These are phyloP conservation scores for Physcomitrium patens DNA, from an alignment of 225 moss, liverwort and hornwort species.

Conservation along the genomic window DNA sequence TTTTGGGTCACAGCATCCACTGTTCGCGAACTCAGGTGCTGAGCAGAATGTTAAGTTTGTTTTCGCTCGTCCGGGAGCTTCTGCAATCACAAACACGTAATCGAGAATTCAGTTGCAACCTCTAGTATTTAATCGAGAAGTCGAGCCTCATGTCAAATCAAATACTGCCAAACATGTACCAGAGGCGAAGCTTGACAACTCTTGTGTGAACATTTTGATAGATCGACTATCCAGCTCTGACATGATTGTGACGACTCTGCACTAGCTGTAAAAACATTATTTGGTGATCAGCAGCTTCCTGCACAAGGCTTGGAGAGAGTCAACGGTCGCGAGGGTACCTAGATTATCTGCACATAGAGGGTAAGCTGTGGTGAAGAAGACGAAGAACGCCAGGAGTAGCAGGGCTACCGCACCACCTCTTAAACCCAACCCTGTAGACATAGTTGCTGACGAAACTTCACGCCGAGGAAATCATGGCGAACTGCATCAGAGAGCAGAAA, in stretches of 20 bases:
- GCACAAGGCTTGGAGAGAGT: neutral
- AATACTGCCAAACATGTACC: no score
- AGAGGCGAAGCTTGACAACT: no score
- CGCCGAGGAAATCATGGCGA: slow-evolving; percentile 30
- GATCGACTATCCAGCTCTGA: neutral
- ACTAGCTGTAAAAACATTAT: no score
- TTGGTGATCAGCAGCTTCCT: neutral
- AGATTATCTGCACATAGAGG: slow-evolving; percentile 53
- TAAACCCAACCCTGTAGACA: slow-evolving; percentile 31
- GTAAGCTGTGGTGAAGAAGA: slow-evolving; percentile 44
- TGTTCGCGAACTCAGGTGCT: slow-evolving; percentile 51
- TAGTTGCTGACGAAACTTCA: slow-evolving; percentile 10
- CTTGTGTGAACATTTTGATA: neutral
- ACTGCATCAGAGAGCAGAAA: slow-evolving; percentile 16
- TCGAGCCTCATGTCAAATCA: no score
- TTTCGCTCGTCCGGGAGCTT: slow-evolving; percentile 53
- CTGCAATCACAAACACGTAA: slow-evolving; percentile 44
- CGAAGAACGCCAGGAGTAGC: slow-evolving; percentile 38
- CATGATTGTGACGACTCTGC: no score
- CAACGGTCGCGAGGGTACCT: slow-evolving; percentile 22
- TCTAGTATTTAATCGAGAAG: no score
- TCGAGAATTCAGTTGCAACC: no score
- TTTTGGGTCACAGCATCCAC: slow-evolving; percentile 67
- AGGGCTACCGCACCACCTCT: slow-evolving; percentile 34
- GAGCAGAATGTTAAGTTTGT: slow-evolving; percentile 75